Evolutionary conservation across 371 early-diverging fungal species (phyloP), one percentile per base, ranked within the genome.

Genomic region (Aphelidium insulamus): DNA sequence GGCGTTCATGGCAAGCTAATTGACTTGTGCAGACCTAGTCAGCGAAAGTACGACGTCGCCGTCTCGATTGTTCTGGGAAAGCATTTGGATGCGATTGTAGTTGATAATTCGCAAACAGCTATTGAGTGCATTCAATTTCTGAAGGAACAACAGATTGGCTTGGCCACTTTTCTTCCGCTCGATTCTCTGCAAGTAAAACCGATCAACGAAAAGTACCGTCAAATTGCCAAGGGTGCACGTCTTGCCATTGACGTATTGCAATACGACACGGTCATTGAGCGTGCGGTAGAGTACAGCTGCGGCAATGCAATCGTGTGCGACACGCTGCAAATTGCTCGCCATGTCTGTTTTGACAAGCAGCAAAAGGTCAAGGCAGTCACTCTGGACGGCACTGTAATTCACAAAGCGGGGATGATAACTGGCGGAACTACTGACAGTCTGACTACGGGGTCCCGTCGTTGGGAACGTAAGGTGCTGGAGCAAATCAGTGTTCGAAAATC

Each of bases 401-500:
- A 95, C 52, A 86, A 78, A 45, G 81, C 68, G 38, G 98, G 94
- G 28, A 51, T 87, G 41, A 95, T 98, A 34, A 91, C 91, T 0
- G 97, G 97, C 47, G 80, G 78, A n/a, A 30, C 21, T 1, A 21
- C n/a, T 9, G 24, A 10, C 5, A 30, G 10, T 10, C 30, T 5
- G 5, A 5, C 6, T 17, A 10, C 18, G 24, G 6, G 5, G 24
- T 5, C 24, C 10, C 24, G 24, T 10, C 24, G 24, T 10, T 24
- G 6, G 24, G 24, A 24, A 5, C 6, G 10, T 6, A 5, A 10
- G 6, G 6, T 6, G 24, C 24, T 24, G 5, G 10, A 24, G 6
- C 24, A 24, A 10, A 5, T 24, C 6, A 5, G 5, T 10, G 24
- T 10, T 24, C 24, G 5, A 10, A 5, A 10, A 5, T 6, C 24